Evolutionary conservation across 108 stramenopile species (phyloP).

Genomic region (Conticribra guillardii): DNA sequence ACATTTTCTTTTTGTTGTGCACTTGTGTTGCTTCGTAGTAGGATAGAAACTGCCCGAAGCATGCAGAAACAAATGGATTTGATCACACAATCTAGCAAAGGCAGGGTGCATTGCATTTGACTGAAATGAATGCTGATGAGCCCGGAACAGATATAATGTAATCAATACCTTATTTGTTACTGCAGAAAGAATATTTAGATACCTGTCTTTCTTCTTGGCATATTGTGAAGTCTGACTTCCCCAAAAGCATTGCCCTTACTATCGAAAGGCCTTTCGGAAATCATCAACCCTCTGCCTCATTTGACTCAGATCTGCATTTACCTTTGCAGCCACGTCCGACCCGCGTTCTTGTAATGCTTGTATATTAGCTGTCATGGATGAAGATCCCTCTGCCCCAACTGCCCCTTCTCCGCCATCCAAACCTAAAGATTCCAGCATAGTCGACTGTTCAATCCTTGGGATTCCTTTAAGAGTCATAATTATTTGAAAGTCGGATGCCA

Average conservation of each 20-base stretch:
- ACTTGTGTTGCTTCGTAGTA: too few species aligned
- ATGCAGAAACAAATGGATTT: too few species aligned
- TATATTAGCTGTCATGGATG: slow-evolving; percentile 73
- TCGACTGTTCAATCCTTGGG: slow-evolving; percentile 83
- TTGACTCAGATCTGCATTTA: slow-evolving; percentile 79
- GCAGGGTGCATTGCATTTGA: too few species aligned
- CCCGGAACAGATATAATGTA: too few species aligned
- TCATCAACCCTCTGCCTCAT: slow-evolving; percentile 85
- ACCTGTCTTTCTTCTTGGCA: too few species aligned
- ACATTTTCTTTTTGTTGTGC: too few species aligned
- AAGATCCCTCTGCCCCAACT: slow-evolving; percentile 66
- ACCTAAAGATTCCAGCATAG: slow-evolving; percentile 88
- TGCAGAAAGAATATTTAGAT: too few species aligned
- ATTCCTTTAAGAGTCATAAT: slow-evolving; percentile 94
- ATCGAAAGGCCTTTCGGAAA: slow-evolving; percentile 79
- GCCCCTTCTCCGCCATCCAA: slow-evolving; percentile 70
- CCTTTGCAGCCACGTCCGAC: slow-evolving; percentile 70
- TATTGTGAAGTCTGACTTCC: not conserved
- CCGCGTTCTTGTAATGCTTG: slow-evolving; percentile 71
- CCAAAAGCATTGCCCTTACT: not conserved
- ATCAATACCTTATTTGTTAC: too few species aligned
- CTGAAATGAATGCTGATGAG: too few species aligned
- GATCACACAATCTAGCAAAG: too few species aligned
- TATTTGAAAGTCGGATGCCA: slow-evolving; percentile 79
- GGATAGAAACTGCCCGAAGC: too few species aligned